Conservation (phyloP, 306 rosid species). For the Cucurbita argyrosperma region DNA sequence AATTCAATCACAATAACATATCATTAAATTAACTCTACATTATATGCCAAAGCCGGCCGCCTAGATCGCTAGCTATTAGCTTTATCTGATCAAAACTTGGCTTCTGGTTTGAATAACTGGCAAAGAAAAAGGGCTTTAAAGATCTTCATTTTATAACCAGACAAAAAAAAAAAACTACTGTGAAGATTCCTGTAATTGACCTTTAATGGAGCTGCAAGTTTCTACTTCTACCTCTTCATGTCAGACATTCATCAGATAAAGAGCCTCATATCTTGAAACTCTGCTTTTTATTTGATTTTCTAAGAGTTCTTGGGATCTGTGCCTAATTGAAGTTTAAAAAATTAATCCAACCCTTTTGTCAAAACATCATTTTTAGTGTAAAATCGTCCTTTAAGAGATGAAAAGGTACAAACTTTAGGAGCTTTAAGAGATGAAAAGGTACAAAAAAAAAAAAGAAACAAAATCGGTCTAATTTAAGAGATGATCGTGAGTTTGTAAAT, state of each 20-base stretch:
- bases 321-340: neutral
- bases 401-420: no score
- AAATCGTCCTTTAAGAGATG: no score
- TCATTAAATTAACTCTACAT: neutral
- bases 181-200: slow-evolving; percentile 41
- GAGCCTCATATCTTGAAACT: slow-evolving; percentile 28
- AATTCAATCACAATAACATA: neutral
- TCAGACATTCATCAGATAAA: slow-evolving; percentile 57
- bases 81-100: no score
- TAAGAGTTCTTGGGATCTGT: slow-evolving; percentile 80
- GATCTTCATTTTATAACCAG: neutral
- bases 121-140: neutral
- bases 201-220: neutral
- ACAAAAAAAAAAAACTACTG: slow-evolving; percentile 11
- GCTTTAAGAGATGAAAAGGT: no score
- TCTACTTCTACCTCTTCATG: slow-evolving; percentile 22
- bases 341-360: no score
- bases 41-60: neutral
- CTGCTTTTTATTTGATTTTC: slow-evolving; percentile 52
- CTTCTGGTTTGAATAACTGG: neutral
- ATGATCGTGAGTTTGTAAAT: no score
- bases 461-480: no score
- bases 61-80: no score
- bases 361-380: no score
- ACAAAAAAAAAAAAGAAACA: no score